These are phyloP conservation scores for Pyrus pyrifolia DNA, from an alignment of 306 rosid genomes.

Conservation along the genomic window DNA sequence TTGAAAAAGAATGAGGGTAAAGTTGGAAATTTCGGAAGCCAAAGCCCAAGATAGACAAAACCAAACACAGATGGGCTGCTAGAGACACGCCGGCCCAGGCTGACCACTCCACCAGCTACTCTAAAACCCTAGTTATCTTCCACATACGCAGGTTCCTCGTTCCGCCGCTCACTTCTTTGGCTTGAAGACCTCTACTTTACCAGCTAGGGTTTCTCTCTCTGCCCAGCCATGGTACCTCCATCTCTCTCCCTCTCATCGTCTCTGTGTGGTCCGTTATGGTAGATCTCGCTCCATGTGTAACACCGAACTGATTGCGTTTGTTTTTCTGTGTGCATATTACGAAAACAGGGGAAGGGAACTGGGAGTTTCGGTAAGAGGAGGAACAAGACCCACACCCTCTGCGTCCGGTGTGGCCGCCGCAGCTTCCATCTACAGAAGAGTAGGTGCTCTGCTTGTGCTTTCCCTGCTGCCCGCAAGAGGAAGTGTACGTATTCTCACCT, in stretches of 20 bases:
- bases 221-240: conserved; percentile 50
- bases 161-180: conserved; percentile 13
- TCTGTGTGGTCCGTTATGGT: too few relatives aligned
- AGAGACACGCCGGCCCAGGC: neutral
- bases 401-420: conserved; percentile 97
- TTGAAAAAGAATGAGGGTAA: too few relatives aligned
- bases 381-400: conserved; percentile 97
- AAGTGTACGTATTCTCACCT: conserved; percentile 38
- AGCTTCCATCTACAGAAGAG: conserved; percentile 98
- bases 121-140: neutral
- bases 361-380: conserved; percentile 98
- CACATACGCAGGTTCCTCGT: conserved; percentile 1
- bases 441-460: conserved; percentile 88
- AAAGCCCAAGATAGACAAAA: neutral
- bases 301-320: neutral
- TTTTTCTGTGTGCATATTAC: neutral
- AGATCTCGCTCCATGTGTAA: neutral
- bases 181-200: neutral
- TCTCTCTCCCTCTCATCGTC: neutral
- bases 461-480: conserved; percentile 90
- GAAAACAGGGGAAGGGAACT: conserved; percentile 81
- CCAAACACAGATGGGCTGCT: neutral
- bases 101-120: neutral
- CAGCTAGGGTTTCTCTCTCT: conserved; percentile 36
- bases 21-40: neutral